A percentile compares a stretch with the other conserved stretches of the same genome.
Evolutionary conservation across 768 basidiomycete species (phyloP).

Genomic region (Hygrocybe punicea): DNA sequence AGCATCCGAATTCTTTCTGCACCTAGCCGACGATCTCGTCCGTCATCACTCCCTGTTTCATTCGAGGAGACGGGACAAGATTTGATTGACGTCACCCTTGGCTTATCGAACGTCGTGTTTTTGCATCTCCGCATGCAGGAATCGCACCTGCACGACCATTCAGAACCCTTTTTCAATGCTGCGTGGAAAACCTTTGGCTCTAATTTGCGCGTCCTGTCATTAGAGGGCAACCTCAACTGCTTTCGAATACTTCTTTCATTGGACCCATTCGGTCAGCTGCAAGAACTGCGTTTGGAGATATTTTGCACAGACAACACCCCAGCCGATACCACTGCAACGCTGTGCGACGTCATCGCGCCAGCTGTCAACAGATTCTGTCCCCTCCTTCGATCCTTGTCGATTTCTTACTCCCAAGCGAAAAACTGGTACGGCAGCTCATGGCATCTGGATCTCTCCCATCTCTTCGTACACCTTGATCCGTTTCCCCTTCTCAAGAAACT

Average conservation of each 20-base stretch:
- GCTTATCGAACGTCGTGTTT: slow-evolving; percentile 30
- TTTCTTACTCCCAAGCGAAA: slow-evolving; percentile 31
- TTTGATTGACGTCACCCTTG: slow-evolving; percentile 30
- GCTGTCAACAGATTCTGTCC: not conserved
- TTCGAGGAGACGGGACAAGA: slow-evolving; percentile 23
- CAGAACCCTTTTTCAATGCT: slow-evolving; percentile 31
- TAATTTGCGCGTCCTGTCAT: slow-evolving; percentile 32
- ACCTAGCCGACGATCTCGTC: no score
- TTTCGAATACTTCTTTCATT: slow-evolving; percentile 26
- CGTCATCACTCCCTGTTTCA: no score
- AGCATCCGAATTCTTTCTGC: no score
- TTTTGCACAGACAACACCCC: not conserved
- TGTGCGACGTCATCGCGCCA: slow-evolving; percentile 26
- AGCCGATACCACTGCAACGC: slow-evolving; percentile 12
- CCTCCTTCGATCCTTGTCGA: not conserved
- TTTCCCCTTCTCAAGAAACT: slow-evolving; percentile 36
- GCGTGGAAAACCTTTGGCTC: slow-evolving; percentile 42
- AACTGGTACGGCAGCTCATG: slow-evolving; percentile 29
- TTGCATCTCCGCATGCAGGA: slow-evolving; percentile 43
- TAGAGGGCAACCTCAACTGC: slow-evolving; percentile 38
- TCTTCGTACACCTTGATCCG: slow-evolving; percentile 33
- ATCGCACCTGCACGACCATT: slow-evolving; percentile 27
- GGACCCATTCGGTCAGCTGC: slow-evolving; percentile 11
- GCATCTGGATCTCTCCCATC: slow-evolving; percentile 40
- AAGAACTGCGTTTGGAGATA: slow-evolving; percentile 35